These are phyloP conservation scores for Xylaria scruposa DNA, from an alignment of 495 filamentous ascomycete genomes.

Conservation along the genomic window DNA sequence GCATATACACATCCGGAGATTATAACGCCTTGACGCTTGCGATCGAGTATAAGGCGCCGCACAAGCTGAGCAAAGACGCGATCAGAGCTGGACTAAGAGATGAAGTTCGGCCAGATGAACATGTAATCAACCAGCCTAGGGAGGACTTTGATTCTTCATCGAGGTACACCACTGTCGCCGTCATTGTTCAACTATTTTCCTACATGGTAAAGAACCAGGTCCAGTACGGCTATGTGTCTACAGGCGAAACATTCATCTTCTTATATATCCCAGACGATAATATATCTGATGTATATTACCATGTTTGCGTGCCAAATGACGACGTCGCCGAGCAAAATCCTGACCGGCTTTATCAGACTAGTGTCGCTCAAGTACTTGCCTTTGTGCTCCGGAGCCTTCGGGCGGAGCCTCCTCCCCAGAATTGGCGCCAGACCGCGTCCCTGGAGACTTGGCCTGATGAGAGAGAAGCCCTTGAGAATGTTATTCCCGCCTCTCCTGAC, in stretches of 20 bases:
- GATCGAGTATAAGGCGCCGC: constrained; percentile 54
- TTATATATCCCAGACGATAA: constrained; percentile 50
- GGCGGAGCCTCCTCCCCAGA: constrained; percentile 40
- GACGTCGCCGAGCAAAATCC: constrained; percentile 46
- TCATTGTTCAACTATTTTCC: constrained; percentile 56
- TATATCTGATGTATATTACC: constrained; percentile 47
- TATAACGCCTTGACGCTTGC: constrained; percentile 39
- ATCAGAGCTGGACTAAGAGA: constrained; percentile 37
- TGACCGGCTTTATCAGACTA: constrained; percentile 48
- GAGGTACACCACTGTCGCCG: constrained; percentile 42
- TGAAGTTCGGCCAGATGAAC: constrained; percentile 38
- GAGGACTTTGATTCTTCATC: constrained; percentile 35
- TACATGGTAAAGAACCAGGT: constrained; percentile 55
- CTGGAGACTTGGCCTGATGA: constrained; percentile 48
- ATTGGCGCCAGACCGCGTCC: constrained; percentile 47
- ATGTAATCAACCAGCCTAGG: constrained; percentile 43
- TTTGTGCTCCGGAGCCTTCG: constrained; percentile 54
- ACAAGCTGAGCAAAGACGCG: constrained; percentile 46
- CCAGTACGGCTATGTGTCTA: constrained; percentile 54
- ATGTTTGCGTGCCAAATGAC: constrained; percentile 46
- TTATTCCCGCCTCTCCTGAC: too few species aligned
- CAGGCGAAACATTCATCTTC: constrained; percentile 56
- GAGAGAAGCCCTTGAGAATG: too few species aligned
- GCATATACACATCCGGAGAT: constrained; percentile 46
- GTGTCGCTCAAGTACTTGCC: constrained; percentile 54